Evolutionary conservation across 352 stramenopile species (phyloP), one percentile per base, ranked within the genome.

Genomic region (Globisporangium uncinulatum): DNA sequence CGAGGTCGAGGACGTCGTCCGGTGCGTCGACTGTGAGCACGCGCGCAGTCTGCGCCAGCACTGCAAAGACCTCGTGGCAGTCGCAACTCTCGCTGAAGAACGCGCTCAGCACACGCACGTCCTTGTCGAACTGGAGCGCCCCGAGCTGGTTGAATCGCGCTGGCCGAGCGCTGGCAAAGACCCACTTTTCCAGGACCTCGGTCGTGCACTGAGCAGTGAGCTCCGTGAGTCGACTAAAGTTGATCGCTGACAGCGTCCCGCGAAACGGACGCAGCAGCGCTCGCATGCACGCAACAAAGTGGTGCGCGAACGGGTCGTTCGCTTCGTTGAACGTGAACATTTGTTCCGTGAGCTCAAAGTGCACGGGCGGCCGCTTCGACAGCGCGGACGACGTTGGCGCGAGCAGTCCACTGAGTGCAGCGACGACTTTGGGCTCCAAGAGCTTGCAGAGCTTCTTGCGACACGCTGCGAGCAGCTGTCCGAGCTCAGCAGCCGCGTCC

Each of bases 271-370:
- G 57, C 13, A 95, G 57, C 21, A 92, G 53, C 17, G 70, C 75
- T 13, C 77, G 74, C 57, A 94, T 67, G 6, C 71, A 63, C 39
- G 68, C 69, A 13, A 92, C 80, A 63, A 94, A 90, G 36, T 74
- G 67, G 58, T 87, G 73, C 14, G 82, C 86, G 54, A 92, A 95
- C 49, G 86, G 86, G 41, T 95, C 86, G 62, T 95, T 95, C 37
- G 82, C 86, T 57, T 95, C 86, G 59, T 95, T 94, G 39, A 86
- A 76, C 41, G 83, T 93, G 65, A 89, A 95, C 76, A 86, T 80
- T n/a, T 83, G 69, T 54, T 95, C 86, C 4, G 71, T 91, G 17
- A 95, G 76, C 59, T 94, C 83, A 61, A 90, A 95, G 19, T 73
- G 73, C n/a, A 92, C 79, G 5, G 58, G 56, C 4, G 51, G 50